A percentile compares a stretch with the other conserved stretches of the same genome.
Evolutionary conservation across 306 rosid species (phyloP).

Genomic region (Citrullus mucosospermus): DNA sequence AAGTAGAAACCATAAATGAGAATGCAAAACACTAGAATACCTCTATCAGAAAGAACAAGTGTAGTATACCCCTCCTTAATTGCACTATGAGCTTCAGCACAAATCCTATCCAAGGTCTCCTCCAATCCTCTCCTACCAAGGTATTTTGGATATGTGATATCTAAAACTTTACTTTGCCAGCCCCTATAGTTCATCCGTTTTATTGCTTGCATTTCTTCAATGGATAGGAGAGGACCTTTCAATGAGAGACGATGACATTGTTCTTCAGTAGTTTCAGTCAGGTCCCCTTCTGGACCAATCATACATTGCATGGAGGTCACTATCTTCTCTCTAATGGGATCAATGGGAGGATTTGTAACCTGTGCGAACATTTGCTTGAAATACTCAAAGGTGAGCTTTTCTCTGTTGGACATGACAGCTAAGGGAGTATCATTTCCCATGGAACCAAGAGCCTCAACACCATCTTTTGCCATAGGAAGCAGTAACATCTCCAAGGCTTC

Average conservation of each 20-base stretch:
- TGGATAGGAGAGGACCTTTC: conserved; percentile 67
- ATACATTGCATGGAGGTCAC: conserved; percentile 95
- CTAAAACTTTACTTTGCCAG: conserved; percentile 85
- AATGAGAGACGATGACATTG: conserved; percentile 93
- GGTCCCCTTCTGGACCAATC: conserved; percentile 99
- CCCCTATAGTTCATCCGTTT: conserved; percentile 84
- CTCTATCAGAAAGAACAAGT: conserved; percentile 91
- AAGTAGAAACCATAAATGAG: neutral
- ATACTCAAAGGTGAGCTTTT: conserved; percentile 86
- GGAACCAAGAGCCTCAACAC: conserved; percentile 91
- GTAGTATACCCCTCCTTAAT: conserved; percentile 75
- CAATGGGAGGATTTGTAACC: conserved; percentile 98
- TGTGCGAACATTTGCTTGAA: conserved; percentile 99
- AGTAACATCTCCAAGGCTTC: conserved; percentile 91
- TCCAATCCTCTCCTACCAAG: conserved; percentile 67
- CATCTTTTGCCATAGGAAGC: conserved; percentile 99
- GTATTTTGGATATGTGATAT: conserved; percentile 70
- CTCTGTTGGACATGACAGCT: conserved; percentile 91
- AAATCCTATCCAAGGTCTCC: conserved; percentile 77
- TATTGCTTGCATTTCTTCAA: conserved; percentile 70
- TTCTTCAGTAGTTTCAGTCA: conserved; percentile 79
- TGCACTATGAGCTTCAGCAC: conserved; percentile 72
- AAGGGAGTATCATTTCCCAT: conserved; percentile 97
- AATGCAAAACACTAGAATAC: conserved; percentile 24
- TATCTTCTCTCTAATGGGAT: conserved; percentile 91